phyloP scores from a whole-genome alignment of 768 basidiomycete genomes.

The Kwoniella shandongensis region DNA sequence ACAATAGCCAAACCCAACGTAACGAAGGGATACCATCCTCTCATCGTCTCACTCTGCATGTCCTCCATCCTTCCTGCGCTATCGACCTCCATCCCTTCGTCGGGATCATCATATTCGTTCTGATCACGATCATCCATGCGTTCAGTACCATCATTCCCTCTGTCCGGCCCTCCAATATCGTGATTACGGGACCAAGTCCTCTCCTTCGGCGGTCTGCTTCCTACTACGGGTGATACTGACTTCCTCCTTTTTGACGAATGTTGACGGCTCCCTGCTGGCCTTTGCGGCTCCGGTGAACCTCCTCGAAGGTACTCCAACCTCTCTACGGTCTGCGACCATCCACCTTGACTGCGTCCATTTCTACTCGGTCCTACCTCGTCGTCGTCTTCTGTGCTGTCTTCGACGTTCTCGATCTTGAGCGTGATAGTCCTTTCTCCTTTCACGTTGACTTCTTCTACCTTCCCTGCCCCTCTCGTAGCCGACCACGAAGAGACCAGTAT shows the following conservation, averaged over 20 bases:
- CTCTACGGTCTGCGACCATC: slow-evolving; percentile 3
- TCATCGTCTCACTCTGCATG: slow-evolving; percentile 1
- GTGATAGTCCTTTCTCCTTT: slow-evolving; percentile 1
- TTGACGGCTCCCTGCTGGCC: too few relatives aligned
- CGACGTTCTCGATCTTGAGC: neutral
- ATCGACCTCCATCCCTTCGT: neutral
- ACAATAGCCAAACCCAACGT: neutral
- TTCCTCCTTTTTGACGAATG: too few relatives aligned
- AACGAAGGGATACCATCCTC: slow-evolving; percentile 1
- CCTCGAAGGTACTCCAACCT: neutral
- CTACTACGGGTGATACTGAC: too few relatives aligned
- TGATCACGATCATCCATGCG: too few relatives aligned
- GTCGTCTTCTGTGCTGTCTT: too few relatives aligned
- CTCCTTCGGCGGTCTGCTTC: too few relatives aligned
- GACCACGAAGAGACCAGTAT: neutral
- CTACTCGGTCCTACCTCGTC: neutral
- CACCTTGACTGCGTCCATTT: neutral
- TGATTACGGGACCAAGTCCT: too few relatives aligned
- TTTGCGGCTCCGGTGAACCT: slow-evolving; percentile 1
- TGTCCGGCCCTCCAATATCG: too few relatives aligned
- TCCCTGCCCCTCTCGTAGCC: neutral
- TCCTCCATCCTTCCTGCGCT: neutral
- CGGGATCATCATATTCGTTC: too few relatives aligned
- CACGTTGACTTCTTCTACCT: neutral
- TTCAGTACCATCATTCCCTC: too few relatives aligned